Base-by-base conservation (phyloP, 441 rosid genomes). In the Eruca vesicaria region DNA sequence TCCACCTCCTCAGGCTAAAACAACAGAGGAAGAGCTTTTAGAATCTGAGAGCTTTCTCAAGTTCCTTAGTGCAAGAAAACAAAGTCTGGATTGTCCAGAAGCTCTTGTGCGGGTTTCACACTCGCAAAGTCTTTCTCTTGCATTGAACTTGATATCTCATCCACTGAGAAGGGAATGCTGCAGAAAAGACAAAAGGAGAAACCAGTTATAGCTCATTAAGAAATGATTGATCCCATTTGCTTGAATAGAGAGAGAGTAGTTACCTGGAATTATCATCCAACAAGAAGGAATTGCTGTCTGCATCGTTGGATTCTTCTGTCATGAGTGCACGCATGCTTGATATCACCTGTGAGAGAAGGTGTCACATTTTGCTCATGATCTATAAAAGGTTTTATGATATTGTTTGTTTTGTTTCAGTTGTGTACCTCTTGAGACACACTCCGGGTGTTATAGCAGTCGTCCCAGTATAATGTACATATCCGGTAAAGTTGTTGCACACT, bases 151-250 rank as follows among this genome's bases (percentile, higher is more conserved):
- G 98, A 82, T 23, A 96, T 93, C 72, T 96, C 99, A 9, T 94
- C 98, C 6, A 94, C 86, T n/a, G 99, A 94, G 91, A 94, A 96
- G 31, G 98, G 99, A 68, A 94, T 96, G 86, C 98, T 90, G 97
- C 69, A n/a, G 18, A 1, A 28, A 48, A 48, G 41, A 38, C 0
- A 59, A 3, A 7, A 62, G 14, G 0, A 48, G 2, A 19, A 36
- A 48, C 52, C 20, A 9, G 58, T 66, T 66, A 26, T 9, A 20
- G 23, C 26, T 20, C 31, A 18, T 2, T 1, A 50, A 67, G 20
- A 52, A 67, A 53, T 19, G 29, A 53, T 20, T 56, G 32, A 5
- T 16, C 50, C 53, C n/a, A 45, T 48, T 6, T 32, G 11, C 14
- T 45, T 41, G 52, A 21, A 58, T 58, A 28, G 19, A 1, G 16